A percentile compares a stretch with the other conserved stretches of the same genome.
Conservation (phyloP, 2,329 filamentous ascomycete species). For the Leptographium wingfieldii region DNA sequence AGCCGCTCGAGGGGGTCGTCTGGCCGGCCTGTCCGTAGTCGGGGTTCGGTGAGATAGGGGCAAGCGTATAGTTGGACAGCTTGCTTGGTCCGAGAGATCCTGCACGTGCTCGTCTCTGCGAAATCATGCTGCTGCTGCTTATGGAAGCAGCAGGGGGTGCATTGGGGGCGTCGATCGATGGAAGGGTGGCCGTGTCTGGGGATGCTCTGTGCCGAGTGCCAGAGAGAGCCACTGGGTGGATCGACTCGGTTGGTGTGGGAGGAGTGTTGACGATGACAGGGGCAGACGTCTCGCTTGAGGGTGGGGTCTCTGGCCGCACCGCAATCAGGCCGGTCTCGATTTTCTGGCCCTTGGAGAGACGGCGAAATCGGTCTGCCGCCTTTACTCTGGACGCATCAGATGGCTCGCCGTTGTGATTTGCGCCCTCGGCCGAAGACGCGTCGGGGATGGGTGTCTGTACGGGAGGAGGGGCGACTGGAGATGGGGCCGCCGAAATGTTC, state of each 20-base stretch:
- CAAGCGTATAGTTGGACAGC: constrained; percentile 62
- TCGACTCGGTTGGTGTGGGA: constrained; percentile 46
- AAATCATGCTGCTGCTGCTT: constrained; percentile 51
- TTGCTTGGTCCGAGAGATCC: constrained; percentile 64
- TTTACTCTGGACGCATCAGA: constrained; percentile 7
- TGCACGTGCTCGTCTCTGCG: constrained; percentile 46
- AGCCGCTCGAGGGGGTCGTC: constrained; percentile 45
- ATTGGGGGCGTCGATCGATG: constrained; percentile 24
- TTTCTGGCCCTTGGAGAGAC: constrained; percentile 17
- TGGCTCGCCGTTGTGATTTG: background rate
- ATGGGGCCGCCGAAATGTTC: background rate
- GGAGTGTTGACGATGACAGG: constrained; percentile 53
- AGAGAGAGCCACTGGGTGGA: constrained; percentile 11
- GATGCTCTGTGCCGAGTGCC: constrained; percentile 1
- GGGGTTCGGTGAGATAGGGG: constrained; percentile 62
- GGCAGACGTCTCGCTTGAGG: constrained; percentile 27
- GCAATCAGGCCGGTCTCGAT: constrained; percentile 16
- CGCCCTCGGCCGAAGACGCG: background rate
- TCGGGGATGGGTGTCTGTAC: background rate
- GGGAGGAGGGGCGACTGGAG: background rate
- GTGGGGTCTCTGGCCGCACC: constrained; percentile 33
- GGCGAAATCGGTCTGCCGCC: constrained; percentile 15
- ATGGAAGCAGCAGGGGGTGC: constrained; percentile 42
- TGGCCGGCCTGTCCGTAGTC: constrained; percentile 50
- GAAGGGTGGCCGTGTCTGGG: constrained; percentile 2